Evolutionary conservation across 352 stramenopile genomes (phyloP).

Genomic region (Thraustochytrium sp.): DNA sequence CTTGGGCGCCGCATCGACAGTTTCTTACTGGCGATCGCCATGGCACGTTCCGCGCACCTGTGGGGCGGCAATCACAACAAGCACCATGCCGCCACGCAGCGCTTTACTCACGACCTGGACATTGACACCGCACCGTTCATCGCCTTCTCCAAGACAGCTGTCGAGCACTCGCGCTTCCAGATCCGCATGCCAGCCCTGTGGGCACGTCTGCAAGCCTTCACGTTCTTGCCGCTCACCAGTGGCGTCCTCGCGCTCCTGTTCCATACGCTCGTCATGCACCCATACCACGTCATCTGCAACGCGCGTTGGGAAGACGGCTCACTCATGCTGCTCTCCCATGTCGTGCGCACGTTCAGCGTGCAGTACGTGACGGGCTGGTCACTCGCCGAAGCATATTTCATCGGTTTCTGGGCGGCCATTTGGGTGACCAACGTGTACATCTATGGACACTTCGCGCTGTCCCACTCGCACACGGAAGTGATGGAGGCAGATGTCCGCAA

Average conservation of each 20-base stretch:
- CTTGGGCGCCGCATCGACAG: conserved; percentile 45
- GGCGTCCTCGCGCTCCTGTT: conserved; percentile 45
- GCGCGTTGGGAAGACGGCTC: conserved; percentile 15
- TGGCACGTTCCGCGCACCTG: conserved; percentile 84
- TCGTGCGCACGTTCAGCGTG: conserved; percentile 18
- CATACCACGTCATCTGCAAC: conserved; percentile 45
- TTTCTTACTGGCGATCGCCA: conserved; percentile 48
- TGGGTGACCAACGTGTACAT: conserved; percentile 48
- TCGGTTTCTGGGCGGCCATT: background rate
- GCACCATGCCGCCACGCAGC: conserved; percentile 90
- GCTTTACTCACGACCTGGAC: conserved; percentile 94
- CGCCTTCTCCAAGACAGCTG: conserved; percentile 91
- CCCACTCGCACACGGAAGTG: conserved; percentile 49
- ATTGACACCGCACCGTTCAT: conserved; percentile 98
- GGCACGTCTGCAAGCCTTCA: conserved; percentile 45
- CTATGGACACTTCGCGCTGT: conserved; percentile 49
- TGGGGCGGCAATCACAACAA: conserved; percentile 91
- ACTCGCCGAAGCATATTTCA: conserved; percentile 38
- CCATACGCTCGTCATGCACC: conserved; percentile 50
- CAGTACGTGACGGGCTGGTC: background rate
- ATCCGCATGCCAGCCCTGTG: conserved; percentile 17
- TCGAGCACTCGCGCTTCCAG: conserved; percentile 51
- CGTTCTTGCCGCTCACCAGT: conserved; percentile 47
- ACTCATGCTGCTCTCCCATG: background rate
- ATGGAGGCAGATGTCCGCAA: conserved; percentile 45